Percentiles rank a stretch among this genome's conserved stretches.
Evolutionary conservation across 768 basidiomycete genomes (phyloP).

Genomic region (Hygrocybe coccinea): DNA sequence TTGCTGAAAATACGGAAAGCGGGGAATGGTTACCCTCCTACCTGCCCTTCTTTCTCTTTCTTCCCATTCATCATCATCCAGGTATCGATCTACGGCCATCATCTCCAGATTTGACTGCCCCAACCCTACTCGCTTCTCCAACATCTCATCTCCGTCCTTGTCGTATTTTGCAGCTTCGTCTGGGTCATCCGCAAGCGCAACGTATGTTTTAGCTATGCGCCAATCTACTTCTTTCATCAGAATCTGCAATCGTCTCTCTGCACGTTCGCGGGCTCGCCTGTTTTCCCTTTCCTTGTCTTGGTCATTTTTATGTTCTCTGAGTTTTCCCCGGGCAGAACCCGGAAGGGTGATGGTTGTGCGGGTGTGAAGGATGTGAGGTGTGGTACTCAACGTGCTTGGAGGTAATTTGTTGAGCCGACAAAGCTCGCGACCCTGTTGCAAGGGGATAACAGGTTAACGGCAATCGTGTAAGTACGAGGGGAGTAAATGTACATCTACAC

Average conservation of each 20-base stretch:
- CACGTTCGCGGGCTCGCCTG: conserved; percentile 46
- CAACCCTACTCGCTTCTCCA: conserved; percentile 13
- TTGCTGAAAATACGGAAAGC: conserved; percentile 9
- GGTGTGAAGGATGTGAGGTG: conserved; percentile 71
- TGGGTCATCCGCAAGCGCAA: conserved; percentile 55
- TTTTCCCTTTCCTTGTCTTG: conserved; percentile 36
- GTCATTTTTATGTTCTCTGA: conserved; percentile 14
- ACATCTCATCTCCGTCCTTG: conserved; percentile 30
- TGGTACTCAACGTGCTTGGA: conserved; percentile 58
- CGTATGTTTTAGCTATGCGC: conserved; percentile 63
- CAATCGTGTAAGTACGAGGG: neutral
- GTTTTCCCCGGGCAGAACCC: conserved; percentile 32
- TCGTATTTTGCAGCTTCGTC: conserved; percentile 22
- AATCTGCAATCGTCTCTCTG: conserved; percentile 56
- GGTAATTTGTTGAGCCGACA: conserved; percentile 67
- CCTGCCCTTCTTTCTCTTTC: conserved; percentile 30
- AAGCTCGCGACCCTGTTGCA: conserved; percentile 47
- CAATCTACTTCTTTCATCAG: conserved; percentile 68
- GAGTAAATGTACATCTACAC: conserved; percentile 50
- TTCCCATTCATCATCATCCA: conserved; percentile 74
- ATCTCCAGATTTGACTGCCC: conserved; percentile 34
- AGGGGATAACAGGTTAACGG: conserved; percentile 2
- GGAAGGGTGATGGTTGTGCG: conserved; percentile 55
- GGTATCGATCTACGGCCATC: conserved; percentile 52
- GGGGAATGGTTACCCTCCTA: conserved; percentile 17